Conservation (phyloP, 441 rosid species). For the Rhodomyrtus psidioides region DNA sequence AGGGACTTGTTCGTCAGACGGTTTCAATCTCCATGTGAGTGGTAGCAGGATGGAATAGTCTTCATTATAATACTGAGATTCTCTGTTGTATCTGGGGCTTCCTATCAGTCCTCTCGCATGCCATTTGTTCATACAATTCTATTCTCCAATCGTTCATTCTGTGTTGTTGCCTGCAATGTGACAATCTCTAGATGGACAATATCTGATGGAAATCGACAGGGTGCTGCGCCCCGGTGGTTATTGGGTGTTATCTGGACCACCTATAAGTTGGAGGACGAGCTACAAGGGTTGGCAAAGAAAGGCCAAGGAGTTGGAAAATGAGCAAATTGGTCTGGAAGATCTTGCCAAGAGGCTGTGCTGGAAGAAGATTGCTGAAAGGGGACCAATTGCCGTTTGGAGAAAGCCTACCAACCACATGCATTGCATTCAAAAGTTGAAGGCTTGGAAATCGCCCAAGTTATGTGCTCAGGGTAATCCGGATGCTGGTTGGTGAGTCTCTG, state of each 20-base stretch:
- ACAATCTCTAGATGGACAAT: slow-evolving; percentile 40
- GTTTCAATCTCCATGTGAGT: not conserved
- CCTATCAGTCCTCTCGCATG: not conserved
- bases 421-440: slow-evolving; percentile 28
- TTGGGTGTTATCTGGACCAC: slow-evolving; percentile 65
- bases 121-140: not conserved
- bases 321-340: slow-evolving; percentile 42
- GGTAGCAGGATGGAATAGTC: not conserved
- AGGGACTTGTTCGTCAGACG: not conserved
- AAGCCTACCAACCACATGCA: slow-evolving; percentile 52
- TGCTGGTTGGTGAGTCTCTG: slow-evolving; percentile 42
- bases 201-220: slow-evolving; percentile 62
- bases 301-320: slow-evolving; percentile 28
- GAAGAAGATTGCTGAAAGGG: slow-evolving; percentile 51
- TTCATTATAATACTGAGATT: not conserved
- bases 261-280: slow-evolving; percentile 35
- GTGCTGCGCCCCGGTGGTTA: slow-evolving; percentile 59
- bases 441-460: slow-evolving; percentile 23
- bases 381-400: slow-evolving; percentile 46
- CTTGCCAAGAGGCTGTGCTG: slow-evolving; percentile 51
- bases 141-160: not conserved
- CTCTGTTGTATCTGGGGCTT: not conserved
- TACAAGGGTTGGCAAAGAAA: slow-evolving; percentile 34
- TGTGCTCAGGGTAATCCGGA: slow-evolving; percentile 33
- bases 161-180: not conserved